Evolutionary conservation across 2,329 filamentous ascomycete species (phyloP), one percentile per base, ranked within the genome.

Genomic region (Calycina marina): DNA sequence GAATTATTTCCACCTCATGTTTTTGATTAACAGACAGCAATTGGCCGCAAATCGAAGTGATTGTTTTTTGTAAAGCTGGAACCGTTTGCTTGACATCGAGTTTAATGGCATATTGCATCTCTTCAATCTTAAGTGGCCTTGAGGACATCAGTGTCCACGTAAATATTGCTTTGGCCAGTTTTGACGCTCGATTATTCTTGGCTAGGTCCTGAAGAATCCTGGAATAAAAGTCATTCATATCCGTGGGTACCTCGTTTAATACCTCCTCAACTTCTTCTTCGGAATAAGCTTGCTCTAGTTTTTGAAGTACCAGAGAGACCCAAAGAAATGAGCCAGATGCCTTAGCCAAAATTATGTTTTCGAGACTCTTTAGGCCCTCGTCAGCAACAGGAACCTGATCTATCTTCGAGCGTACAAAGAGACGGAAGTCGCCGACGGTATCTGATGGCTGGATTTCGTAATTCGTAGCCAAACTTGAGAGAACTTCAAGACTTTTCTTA

Each of bases 341-440:
- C 30, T 47, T 51, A 6, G 11, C 13, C 3, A 54, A 24, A 17
- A 55, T 42, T 11, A 34, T 38, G 4, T 30, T 26, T 6, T 36
- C 29, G 3, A 55, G 30, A 10, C 34, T 30, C 2, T 31, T 8
- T 4, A 31, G 32, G 9, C 24, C 30, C 6, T 37, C 17, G 3
- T 32, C 27, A 4, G 32, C 15, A 12, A 38, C 24, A n/a, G 38
- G 38, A 14, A 48, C 20, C n/a, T 25, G 29, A 14, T 39, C 34
- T 6, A 47, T 31, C 5, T 45, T 41, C 9, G 40, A 32, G 12
- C 43, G 17, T 3, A 54, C 35, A 30, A 40, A 51, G 11, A 37
- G 28, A 8, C 40, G 38, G 30, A 56, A 51, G 28, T 54, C 50
- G 1, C n/a, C 16, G 6, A 42, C 32, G 8, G 34, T 50, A 25